A percentile compares a stretch with the other conserved stretches of the same genome.
Conservation (phyloP, 768 basidiomycete genomes). For the Tylopilus sp. region DNA sequence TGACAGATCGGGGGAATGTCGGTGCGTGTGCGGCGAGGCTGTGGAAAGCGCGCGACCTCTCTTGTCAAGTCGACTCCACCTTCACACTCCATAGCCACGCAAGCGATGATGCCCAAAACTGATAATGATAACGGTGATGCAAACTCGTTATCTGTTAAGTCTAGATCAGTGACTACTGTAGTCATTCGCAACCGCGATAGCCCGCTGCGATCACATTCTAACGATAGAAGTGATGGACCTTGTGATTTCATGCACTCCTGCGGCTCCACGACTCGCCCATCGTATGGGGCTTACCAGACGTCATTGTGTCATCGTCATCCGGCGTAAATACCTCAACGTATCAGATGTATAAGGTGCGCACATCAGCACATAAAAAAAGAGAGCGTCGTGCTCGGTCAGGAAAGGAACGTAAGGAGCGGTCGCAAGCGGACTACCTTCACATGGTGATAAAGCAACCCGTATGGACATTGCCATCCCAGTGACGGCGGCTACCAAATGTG, state of each 20-base stretch:
- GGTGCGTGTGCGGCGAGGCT: neutral
- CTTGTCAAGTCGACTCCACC: conserved; percentile 7
- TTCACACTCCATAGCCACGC: neutral
- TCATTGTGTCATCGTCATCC: neutral
- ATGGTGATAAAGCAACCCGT: neutral
- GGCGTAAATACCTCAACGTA: neutral
- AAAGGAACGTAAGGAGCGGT: neutral
- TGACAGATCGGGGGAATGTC: conserved; percentile 1
- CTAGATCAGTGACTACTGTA: neutral
- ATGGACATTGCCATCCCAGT: neutral
- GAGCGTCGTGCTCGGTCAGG: neutral
- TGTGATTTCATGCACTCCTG: neutral
- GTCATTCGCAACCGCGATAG: neutral
- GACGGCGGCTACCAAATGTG: conserved; percentile 1
- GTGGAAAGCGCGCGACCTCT: neutral
- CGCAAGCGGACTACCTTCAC: neutral
- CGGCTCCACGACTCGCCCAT: neutral
- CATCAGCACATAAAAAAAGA: neutral
- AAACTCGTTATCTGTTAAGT: neutral
- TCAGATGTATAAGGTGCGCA: neutral
- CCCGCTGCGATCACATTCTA: neutral
- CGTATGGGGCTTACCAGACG: conserved; percentile 1
- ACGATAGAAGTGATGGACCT: neutral
- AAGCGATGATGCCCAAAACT: neutral
- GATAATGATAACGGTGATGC: neutral